Evolutionary conservation across 805 yeast genomes (phyloP), one percentile per base, ranked within the genome.

Genomic region (Blastobotrys attinorum): DNA sequence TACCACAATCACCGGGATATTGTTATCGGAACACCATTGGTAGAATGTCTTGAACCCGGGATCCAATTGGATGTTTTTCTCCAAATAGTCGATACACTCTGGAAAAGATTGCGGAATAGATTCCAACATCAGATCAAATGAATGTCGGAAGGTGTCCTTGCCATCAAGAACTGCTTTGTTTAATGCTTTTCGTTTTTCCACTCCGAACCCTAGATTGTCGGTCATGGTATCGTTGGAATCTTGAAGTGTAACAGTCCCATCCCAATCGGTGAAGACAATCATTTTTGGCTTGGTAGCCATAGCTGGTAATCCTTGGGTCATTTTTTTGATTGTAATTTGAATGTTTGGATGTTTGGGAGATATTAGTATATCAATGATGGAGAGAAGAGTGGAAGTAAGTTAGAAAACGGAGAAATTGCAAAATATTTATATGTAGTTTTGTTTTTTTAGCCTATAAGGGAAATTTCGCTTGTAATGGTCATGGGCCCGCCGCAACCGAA

Each of bases 251-350:
- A 92, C 92, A 2, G 98, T 92, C 22, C 99, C 99, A 62, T 92
- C 99, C 78, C 94, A 92, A 63, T 92, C 99, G 35, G 97, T 84
- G 70, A 92, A 92, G 35, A 92, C 83, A 57, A 92, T 87, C 38
- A 95, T 90, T 50, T 75, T 73, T 52, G 67, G 66, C 45, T 56
- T 46, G 27, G 62, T 59, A 17, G 46, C 45, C 39, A 61, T 47
- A 2, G 65, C 65, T 16, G 63, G 60, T 11, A 51, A 11, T 25
- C 10, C 7, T 25, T 25, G 29, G 11, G 29, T 25, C 29, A 25
- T 25, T 8, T 25, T 25, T 7, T 25, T 25, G 29, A 25, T n/a
- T n/a, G n/a, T n/a, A n/a, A n/a, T n/a, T n/a, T n/a, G n/a, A n/a
- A n/a, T n/a, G n/a, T n/a, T n/a, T n/a, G n/a, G n/a, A n/a, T n/a